These are phyloP conservation scores for Hanseniaspora uvarum DNA, from an alignment of 1,139 yeast genomes.

Conservation along the genomic window DNA sequence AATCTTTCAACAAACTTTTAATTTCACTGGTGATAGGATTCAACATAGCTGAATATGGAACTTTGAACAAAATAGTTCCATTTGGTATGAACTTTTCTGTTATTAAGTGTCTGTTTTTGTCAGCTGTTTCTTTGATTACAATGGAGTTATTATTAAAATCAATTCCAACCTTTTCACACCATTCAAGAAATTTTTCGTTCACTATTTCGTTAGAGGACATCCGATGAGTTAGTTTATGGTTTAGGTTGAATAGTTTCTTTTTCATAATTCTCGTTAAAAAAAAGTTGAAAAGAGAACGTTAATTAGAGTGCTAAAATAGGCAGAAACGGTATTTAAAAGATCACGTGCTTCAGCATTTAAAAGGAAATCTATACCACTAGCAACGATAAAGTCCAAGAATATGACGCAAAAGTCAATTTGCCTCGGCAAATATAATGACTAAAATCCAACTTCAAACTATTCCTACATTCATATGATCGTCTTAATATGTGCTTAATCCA, in stretches of 20 bases:
- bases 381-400: no score
- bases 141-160: conserved; percentile 8
- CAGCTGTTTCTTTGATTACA: conserved; percentile 7
- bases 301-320: no score
- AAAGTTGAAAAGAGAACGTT: not conserved
- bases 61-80: conserved; percentile 54
- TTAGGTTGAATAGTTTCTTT: not conserved
- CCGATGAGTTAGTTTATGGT: not conserved
- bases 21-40: conserved; percentile 28
- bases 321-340: no score
- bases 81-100: conserved; percentile 50
- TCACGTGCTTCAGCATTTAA: no score
- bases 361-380: no score
- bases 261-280: not conserved
- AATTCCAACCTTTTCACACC: conserved; percentile 9
- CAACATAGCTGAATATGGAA: conserved; percentile 53
- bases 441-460: no score
- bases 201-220: conserved; percentile 2
- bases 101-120: conserved; percentile 31
- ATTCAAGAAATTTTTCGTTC: conserved; percentile 4
- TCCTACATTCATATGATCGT: no score
- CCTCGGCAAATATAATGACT: no score
- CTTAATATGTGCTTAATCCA: no score
- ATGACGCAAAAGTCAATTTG: no score
- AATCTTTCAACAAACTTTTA: not conserved